These are phyloP conservation scores for Hymenoscyphus linearis DNA, from an alignment of 2,329 filamentous ascomycete species.

Conservation along the genomic window DNA sequence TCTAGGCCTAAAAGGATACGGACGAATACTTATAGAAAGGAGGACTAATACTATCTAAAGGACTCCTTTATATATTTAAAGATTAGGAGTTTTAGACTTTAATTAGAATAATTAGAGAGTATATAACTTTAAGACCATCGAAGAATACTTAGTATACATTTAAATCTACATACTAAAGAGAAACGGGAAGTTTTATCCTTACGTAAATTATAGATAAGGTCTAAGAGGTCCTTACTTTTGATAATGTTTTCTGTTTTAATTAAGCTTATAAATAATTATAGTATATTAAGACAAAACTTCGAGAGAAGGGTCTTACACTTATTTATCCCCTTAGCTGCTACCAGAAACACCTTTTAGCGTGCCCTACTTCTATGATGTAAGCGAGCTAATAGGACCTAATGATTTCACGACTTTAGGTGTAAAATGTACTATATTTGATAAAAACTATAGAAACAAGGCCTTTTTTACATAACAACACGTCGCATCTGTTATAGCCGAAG, in stretches of 20 bases:
- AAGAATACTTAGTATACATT: background rate
- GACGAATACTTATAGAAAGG: background rate
- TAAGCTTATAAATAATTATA: background rate
- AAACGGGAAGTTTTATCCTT: background rate
- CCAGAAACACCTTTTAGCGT: too few relatives aligned
- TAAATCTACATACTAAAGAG: background rate
- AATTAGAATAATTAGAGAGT: background rate
- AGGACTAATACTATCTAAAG: background rate
- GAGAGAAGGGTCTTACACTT: background rate
- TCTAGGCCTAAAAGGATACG: background rate
- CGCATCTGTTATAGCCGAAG: too few relatives aligned
- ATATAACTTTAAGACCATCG: background rate
- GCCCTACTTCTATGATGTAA: too few relatives aligned
- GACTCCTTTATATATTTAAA: background rate
- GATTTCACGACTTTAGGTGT: too few relatives aligned
- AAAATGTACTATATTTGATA: too few relatives aligned
- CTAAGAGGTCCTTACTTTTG: background rate
- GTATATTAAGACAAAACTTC: background rate
- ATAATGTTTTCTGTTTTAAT: background rate
- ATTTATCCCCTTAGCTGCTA: too few relatives aligned
- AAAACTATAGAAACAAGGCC: too few relatives aligned
- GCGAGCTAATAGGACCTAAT: too few relatives aligned
- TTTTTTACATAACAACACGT: too few relatives aligned
- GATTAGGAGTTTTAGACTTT: background rate
- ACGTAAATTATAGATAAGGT: background rate